phyloP scores from a whole-genome alignment of 495 filamentous ascomycete genomes.

The Tuber magnatum region DNA sequence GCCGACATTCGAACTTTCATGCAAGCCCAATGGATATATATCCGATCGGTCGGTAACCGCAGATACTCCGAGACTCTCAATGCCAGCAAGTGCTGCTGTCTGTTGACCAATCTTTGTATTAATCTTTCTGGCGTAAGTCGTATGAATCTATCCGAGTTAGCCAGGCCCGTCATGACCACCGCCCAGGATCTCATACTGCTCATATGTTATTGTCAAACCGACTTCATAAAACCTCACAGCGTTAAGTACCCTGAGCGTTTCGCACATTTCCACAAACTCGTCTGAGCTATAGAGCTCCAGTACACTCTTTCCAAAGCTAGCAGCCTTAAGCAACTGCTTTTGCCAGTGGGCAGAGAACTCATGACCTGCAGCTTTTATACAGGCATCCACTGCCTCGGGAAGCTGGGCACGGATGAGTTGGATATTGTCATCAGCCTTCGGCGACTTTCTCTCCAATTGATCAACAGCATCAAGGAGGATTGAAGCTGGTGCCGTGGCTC shows the following conservation, averaged over 20 bases:
- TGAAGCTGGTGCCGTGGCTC: constrained; percentile 78
- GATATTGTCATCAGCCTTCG: constrained; percentile 95
- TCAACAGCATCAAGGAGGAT: constrained; percentile 87
- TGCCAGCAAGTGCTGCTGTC: constrained; percentile 85
- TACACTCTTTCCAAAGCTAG: constrained; percentile 94
- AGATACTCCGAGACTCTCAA: constrained; percentile 84
- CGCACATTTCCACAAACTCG: constrained; percentile 97
- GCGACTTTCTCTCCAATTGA: constrained; percentile 84
- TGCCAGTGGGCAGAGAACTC: constrained; percentile 89
- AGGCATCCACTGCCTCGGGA: constrained; percentile 84
- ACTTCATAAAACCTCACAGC: constrained; percentile 85
- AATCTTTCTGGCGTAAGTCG: constrained; percentile 82
- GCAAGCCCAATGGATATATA: constrained; percentile 94
- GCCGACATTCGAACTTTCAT: constrained; percentile 82
- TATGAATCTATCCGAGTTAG: constrained; percentile 45
- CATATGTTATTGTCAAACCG: constrained; percentile 83
- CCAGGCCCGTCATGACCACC: background rate
- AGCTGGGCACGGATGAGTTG: constrained; percentile 81
- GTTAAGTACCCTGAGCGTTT: constrained; percentile 84
- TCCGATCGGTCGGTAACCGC: constrained; percentile 73
- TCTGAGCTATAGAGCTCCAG: constrained; percentile 94
- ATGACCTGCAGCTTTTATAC: constrained; percentile 81
- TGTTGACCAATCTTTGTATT: constrained; percentile 73
- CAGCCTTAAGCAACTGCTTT: constrained; percentile 87
- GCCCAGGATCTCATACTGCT: constrained; percentile 54